These are phyloP conservation scores for Lentinula lateritia DNA, from an alignment of 768 basidiomycete genomes.

Conservation along the genomic window DNA sequence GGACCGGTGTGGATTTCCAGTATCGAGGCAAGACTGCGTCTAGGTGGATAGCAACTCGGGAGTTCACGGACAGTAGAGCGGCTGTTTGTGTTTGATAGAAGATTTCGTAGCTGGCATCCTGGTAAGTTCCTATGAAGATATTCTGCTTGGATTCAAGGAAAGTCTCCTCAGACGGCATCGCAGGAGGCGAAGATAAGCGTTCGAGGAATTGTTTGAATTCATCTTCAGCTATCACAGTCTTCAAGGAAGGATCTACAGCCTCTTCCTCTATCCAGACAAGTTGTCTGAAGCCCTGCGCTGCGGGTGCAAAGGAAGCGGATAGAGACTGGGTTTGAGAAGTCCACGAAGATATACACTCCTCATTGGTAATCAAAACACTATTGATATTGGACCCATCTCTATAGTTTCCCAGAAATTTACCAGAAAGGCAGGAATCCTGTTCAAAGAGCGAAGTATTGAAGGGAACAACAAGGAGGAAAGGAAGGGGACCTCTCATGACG, in stretches of 20 bases:
- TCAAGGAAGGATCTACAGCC: conserved; percentile 41
- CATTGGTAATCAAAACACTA: conserved; percentile 41
- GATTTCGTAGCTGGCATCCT: conserved; percentile 23
- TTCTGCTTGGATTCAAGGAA: conserved; percentile 8
- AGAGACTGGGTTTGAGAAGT: conserved; percentile 19
- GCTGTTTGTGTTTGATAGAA: conserved; percentile 38
- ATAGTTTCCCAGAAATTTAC: conserved; percentile 52
- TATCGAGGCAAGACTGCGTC: conserved; percentile 64
- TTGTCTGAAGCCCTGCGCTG: conserved; percentile 24
- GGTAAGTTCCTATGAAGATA: neutral
- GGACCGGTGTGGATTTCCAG: conserved; percentile 67
- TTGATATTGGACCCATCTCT: conserved; percentile 32
- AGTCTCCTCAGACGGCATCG: conserved; percentile 10
- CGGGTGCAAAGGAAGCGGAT: conserved; percentile 21
- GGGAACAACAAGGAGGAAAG: conserved; percentile 38
- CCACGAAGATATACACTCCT: conserved; percentile 34
- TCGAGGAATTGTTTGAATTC: conserved; percentile 33
- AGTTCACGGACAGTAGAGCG: conserved; percentile 45
- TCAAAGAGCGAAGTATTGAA: conserved; percentile 34
- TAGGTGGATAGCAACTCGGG: conserved; percentile 35
- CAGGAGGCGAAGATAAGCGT: conserved; percentile 13
- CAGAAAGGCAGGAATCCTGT: conserved; percentile 38
- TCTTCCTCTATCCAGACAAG: conserved; percentile 61
- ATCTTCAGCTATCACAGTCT: conserved; percentile 18
- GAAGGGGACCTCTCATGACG: neutral